A percentile compares a stretch with the other conserved stretches of the same genome.
phyloP scores from a whole-genome alignment of 2,329 filamentous ascomycete species.

The Pseudogymnoascus sp. region DNA sequence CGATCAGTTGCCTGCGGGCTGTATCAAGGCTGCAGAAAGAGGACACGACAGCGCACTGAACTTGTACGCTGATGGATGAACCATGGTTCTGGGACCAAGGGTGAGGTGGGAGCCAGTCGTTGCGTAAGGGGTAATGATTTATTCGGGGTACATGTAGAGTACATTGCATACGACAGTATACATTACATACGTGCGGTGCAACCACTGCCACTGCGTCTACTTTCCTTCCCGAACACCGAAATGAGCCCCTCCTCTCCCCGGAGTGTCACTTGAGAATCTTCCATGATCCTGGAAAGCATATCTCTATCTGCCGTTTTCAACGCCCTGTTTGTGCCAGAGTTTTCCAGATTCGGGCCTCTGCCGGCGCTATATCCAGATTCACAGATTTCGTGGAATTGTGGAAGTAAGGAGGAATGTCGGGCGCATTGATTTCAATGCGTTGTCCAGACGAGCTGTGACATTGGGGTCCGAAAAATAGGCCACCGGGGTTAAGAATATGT shows the following conservation, averaged over 20 bases:
- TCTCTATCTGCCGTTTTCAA: not conserved
- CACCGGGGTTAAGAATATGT: not conserved
- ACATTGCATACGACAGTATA: not conserved
- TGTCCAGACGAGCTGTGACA: not conserved
- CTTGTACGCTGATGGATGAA: not conserved
- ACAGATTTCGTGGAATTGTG: not conserved
- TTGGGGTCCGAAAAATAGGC: not conserved
- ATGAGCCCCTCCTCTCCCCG: not conserved
- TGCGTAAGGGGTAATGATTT: not conserved
- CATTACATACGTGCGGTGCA: not conserved
- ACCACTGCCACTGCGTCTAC: not conserved
- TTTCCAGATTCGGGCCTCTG: not conserved
- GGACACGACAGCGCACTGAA: not conserved
- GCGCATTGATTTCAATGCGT: not conserved
- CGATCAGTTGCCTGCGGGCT: not conserved
- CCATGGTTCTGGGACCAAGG: constrained; percentile 1
- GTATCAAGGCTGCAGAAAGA: not conserved
- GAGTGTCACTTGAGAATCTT: not conserved
- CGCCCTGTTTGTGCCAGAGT: not conserved
- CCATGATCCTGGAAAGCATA: not conserved
- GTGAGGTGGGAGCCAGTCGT: not conserved
- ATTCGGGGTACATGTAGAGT: not conserved
- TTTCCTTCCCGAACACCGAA: not conserved
- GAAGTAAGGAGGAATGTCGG: not conserved
- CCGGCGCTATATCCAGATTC: not conserved